Evolutionary conservation across 2,329 filamentous ascomycete species (phyloP).

Genomic region (Geosmithia morbida): DNA sequence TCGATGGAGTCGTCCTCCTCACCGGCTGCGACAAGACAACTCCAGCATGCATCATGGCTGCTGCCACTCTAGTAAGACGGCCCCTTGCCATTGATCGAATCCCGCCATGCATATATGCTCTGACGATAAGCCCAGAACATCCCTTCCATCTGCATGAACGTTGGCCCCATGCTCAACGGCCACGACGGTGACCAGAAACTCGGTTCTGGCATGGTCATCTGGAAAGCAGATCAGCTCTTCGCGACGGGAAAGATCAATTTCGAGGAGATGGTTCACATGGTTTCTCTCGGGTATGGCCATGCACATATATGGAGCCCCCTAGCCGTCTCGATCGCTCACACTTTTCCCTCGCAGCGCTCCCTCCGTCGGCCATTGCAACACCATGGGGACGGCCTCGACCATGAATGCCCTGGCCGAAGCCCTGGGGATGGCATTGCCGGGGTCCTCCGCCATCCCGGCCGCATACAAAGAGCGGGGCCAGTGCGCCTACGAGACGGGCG

Average conservation of each 20-base stretch:
- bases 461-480: conserved; percentile 31
- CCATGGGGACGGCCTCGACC: conserved; percentile 37
- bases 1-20: conserved; percentile 34
- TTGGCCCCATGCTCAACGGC: conserved; percentile 37
- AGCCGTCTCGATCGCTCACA: background rate
- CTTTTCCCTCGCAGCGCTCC: conserved; percentile 16
- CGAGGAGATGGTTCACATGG: conserved; percentile 28
- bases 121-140: conserved; percentile 18
- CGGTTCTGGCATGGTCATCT: conserved; percentile 30
- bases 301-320: background rate
- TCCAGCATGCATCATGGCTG: conserved; percentile 34
- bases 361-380: conserved; percentile 34
- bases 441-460: conserved; percentile 34
- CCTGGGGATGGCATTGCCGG: conserved; percentile 35
- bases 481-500: conserved; percentile 30
- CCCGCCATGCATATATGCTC: background rate
- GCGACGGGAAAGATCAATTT: conserved; percentile 29
- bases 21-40: conserved; percentile 39
- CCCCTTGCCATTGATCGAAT: background rate
- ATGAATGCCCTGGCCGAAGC: conserved; percentile 38
- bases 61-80: conserved; percentile 22
- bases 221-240: conserved; percentile 31
- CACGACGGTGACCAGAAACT: conserved; percentile 23
- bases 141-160: conserved; percentile 34
- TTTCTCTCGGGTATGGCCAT: conserved; percentile 8